Base-by-base conservation (phyloP, 805 yeast species). In the Saccharomyces eubayanus region DNA sequence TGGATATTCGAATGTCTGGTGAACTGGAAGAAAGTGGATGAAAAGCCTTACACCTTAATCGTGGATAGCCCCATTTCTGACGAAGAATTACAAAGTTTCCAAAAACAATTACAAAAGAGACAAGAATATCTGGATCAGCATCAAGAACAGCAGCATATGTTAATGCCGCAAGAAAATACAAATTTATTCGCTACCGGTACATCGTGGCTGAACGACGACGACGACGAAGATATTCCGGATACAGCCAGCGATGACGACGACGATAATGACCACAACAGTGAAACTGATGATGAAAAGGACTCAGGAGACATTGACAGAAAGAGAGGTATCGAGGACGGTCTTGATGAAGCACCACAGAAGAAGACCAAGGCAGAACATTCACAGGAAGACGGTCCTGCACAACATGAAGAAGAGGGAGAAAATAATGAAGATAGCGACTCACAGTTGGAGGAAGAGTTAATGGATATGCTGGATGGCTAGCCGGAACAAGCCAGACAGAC, bases 1-100 rank as follows among this genome's bases (percentile, higher is more conserved):
- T 92, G 99, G 99, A 71, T 92, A 2, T 91, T 91, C 72, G 83
- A 85, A 40, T 87, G 97, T 68, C 74, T 92, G 59, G 83, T 90
- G 6, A 71, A 77, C 28, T 92, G 98, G 98, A 74, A 75, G 53
- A 78, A 77, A 48, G 84, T 83, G 0, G 82, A 83, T 16, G 94
- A 85, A 58, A 73, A 66, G 2, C 81, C 78, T 3, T 91, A 75
- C 64, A 66, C 75, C 45, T 73, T 90, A 20, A 70, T 76, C 5
- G 78, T 80, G n/a, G 76, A 74, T 5, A 75, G 77, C 21, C 77
- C 77, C 1, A 75, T 73, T 40, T 66, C 77, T 20, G 73, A 74
- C 2, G 75, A 71, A 49, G 86, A 70, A 46, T 57, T 69, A 14
- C 61, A 64, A 36, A 66, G 64, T 14, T 66, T 65, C 49, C 59